Conservation (phyloP, 2,329 filamentous ascomycete genomes). For the Mycosphaerella sp. region DNA sequence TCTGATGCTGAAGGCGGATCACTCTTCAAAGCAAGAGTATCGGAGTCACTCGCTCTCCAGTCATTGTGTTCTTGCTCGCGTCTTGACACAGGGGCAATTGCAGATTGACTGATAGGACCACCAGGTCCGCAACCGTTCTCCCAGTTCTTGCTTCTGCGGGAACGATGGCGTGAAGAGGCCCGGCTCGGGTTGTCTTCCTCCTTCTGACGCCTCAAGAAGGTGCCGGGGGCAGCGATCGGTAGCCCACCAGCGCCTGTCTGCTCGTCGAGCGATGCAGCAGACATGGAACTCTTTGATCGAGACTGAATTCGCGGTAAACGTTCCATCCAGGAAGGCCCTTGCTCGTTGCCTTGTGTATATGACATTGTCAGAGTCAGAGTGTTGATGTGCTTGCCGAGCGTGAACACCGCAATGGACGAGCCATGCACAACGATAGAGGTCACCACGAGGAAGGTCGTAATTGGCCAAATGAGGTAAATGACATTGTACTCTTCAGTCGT, state of each 20-base stretch:
- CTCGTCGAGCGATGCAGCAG: constrained; percentile 55
- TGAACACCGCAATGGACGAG: constrained; percentile 97
- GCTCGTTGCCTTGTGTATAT: constrained; percentile 83
- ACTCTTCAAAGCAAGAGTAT: constrained; percentile 38
- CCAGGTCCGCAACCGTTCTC: constrained; percentile 66
- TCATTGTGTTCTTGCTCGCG: constrained; percentile 28
- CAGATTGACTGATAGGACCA: constrained; percentile 82
- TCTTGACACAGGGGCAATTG: constrained; percentile 62
- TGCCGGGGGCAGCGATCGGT: constrained; percentile 63
- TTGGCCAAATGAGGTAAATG: constrained; percentile 87
- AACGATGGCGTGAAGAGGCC: constrained; percentile 57
- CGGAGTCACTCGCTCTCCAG: constrained; percentile 39
- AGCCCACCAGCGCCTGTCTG: constrained; percentile 57
- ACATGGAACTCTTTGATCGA: constrained; percentile 73
- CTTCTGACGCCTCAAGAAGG: constrained; percentile 72
- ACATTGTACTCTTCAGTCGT: constrained; percentile 59
- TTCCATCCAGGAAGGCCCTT: constrained; percentile 92
- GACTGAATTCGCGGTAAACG: constrained; percentile 77
- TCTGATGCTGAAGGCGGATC: constrained; percentile 21
- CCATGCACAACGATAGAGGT: constrained; percentile 92
- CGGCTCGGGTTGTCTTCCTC: constrained; percentile 65
- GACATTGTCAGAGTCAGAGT: constrained; percentile 92
- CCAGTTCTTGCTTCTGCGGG: constrained; percentile 56
- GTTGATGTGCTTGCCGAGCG: constrained; percentile 95
- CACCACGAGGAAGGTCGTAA: constrained; percentile 89